phyloP scores from a whole-genome alignment of 1,139 yeast genomes.

The Pneumocystis wakefieldiae region DNA sequence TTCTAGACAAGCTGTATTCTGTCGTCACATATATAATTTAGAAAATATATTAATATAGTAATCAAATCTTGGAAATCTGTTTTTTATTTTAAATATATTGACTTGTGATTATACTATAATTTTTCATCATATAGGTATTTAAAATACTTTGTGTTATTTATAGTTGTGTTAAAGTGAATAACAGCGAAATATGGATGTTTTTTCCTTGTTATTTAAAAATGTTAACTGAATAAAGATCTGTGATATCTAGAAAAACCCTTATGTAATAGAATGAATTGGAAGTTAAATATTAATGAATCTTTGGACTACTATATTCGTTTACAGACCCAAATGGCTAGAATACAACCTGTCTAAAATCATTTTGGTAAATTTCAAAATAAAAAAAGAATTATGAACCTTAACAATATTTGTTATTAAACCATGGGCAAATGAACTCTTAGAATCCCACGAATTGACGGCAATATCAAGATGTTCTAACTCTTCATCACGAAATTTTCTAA shows the following conservation, averaged over 20 bases:
- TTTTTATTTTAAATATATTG: too few species aligned
- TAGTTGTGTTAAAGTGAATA: too few species aligned
- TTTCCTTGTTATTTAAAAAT: too few species aligned
- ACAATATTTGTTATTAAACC: constrained; percentile 74
- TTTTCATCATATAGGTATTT: too few species aligned
- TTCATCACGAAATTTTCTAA: constrained; percentile 77
- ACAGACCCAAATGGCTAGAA: constrained; percentile 11
- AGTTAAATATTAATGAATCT: neutral
- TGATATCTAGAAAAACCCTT: neutral
- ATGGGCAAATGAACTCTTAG: constrained; percentile 87
- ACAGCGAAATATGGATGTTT: too few species aligned
- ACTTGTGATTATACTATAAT: too few species aligned
- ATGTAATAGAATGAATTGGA: neutral
- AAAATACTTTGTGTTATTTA: too few species aligned
- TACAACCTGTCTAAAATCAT: constrained; percentile 33
- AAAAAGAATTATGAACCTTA: constrained; percentile 28
- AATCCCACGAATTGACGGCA: constrained; percentile 69
- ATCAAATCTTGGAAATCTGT: too few species aligned
- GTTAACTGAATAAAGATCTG: too few species aligned
- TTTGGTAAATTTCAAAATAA: neutral
- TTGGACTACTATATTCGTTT: constrained; percentile 6
- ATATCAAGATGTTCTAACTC: constrained; percentile 92
- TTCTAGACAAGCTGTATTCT: neutral
- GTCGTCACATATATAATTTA: neutral
- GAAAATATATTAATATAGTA: too few species aligned